Evolutionary conservation across 495 filamentous ascomycete genomes (phyloP), one percentile per base, ranked within the genome.

Genomic region (Penicillium dipodomyicola): DNA sequence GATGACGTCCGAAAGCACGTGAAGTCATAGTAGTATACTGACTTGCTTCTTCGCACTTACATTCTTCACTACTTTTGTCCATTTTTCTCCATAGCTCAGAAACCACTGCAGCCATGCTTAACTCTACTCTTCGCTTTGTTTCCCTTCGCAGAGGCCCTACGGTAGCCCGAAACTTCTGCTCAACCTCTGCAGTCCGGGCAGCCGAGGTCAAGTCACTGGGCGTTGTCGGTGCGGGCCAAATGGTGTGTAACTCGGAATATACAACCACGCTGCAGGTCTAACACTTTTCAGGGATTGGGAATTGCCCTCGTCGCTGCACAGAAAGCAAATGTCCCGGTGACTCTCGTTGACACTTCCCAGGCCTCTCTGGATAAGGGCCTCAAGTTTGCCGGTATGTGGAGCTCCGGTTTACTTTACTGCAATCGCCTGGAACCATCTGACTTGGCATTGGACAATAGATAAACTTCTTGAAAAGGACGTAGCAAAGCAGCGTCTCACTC

Each of bases 211-310:
- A 92, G 76, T 87, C 84, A 52, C 76, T 98, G 19, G 94, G 94
- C 55, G 95, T 99, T 30, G 77, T 99, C 63, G 95, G 95, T 56
- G 94, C 93, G 46, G 95, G 95, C 17, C 95, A 97, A 71, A 97
- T 97, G 91, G 91, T 94, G 77, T 71, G 72, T 69, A 17, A 15
- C 4, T 15, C 23, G 15, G n/a, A 23, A 20, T 19, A 25, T 25
- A 56, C 17, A 39, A 10, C 15, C 41, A 22, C 35, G 51, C 56
- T 52, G 37, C 29, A 48, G 25, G 54, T 57, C 61, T 65, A 60
- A 73, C 44, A 25, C 22, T 44, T 48, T 57, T 14, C 62, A 97
- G 94, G 94, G 95, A 57, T 79, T 99, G 49, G 95, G 95, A 49
- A 97, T 99, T 68, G 95, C 94, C 14, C 81, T 99, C 25, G 94